phyloP scores from a whole-genome alignment of 140 eudicot species.

The Flaveria floridana region DNA sequence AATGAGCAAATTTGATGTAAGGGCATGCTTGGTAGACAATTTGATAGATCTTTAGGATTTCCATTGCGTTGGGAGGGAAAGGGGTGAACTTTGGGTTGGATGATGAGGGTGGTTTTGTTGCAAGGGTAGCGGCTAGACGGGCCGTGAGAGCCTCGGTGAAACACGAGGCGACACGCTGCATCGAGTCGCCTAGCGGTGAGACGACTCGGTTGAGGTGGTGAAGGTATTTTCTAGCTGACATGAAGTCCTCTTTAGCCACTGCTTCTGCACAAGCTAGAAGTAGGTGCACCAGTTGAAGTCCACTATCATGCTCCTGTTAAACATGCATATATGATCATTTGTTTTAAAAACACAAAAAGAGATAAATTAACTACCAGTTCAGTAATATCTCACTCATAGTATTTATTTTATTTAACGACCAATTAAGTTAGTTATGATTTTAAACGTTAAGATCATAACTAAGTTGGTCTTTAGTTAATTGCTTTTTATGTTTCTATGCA shows the following conservation, averaged over 20 bases:
- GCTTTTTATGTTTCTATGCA: neutral
- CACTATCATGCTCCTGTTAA: slow-evolving; percentile 76
- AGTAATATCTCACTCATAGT: too few species aligned
- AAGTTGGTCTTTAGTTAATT: too few species aligned
- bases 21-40: slow-evolving; percentile 87
- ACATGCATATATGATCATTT: neutral
- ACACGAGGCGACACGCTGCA: slow-evolving; percentile 87
- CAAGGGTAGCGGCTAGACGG: slow-evolving; percentile 63
- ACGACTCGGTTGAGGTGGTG: slow-evolving; percentile 76
- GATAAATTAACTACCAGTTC: neutral
- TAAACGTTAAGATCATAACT: neutral
- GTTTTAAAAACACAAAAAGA: neutral
- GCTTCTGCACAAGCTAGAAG: slow-evolving; percentile 91
- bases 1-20: slow-evolving; percentile 76
- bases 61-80: slow-evolving; percentile 66
- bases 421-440: too few species aligned
- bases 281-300: slow-evolving; percentile 78
- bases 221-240: slow-evolving; percentile 70
- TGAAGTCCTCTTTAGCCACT: slow-evolving; percentile 78
- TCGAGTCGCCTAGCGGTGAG: slow-evolving; percentile 72
- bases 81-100: slow-evolving; percentile 57
- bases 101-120: slow-evolving; percentile 52
- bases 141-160: slow-evolving; percentile 76
- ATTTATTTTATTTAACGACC: too few species aligned
- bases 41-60: slow-evolving; percentile 75